Evolutionary conservation across 441 rosid genomes (phyloP).

Genomic region (Adansonia grandidieri): DNA sequence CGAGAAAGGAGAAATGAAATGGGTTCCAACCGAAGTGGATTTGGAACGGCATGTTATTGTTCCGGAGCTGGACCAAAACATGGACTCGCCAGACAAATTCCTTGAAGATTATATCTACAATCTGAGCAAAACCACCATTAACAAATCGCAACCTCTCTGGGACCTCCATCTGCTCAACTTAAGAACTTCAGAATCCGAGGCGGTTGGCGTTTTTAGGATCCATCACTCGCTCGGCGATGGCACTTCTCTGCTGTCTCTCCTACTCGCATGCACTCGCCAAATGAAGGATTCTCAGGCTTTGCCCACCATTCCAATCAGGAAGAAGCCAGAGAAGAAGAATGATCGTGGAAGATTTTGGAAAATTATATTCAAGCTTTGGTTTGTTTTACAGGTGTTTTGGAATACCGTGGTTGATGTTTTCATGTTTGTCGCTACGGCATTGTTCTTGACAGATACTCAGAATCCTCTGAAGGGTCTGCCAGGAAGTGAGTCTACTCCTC

Average conservation of each 20-base stretch:
- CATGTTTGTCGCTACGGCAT: conserved; percentile 39
- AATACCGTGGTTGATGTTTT: conserved; percentile 44
- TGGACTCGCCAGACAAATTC: conserved; percentile 35
- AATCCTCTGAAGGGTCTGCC: conserved; percentile 42
- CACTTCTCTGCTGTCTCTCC: conserved; percentile 47
- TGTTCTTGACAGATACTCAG: conserved; percentile 41
- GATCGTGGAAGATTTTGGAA: conserved; percentile 33
- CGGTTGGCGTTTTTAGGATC: conserved; percentile 40
- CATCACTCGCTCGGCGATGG: conserved; percentile 59
- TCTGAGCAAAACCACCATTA: conserved; percentile 41
- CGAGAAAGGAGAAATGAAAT: conserved; percentile 39
- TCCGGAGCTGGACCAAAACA: conserved; percentile 33
- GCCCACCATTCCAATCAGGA: conserved; percentile 37
- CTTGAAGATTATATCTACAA: conserved; percentile 43
- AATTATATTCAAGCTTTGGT: conserved; percentile 37
- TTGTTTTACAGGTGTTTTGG: conserved; percentile 32
- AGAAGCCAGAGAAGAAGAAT: conserved; percentile 27
- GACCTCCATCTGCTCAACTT: conserved; percentile 50
- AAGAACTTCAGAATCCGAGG: conserved; percentile 38
- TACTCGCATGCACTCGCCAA: conserved; percentile 51
- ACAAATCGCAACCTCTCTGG: conserved; percentile 47
- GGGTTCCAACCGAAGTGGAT: conserved; percentile 46
- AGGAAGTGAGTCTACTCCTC: conserved; percentile 39
- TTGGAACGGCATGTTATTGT: conserved; percentile 43
- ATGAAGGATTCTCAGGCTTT: conserved; percentile 43